Base-by-base conservation (phyloP, 2,329 filamentous ascomycete genomes). In the Aspergillus quadricinctus region DNA sequence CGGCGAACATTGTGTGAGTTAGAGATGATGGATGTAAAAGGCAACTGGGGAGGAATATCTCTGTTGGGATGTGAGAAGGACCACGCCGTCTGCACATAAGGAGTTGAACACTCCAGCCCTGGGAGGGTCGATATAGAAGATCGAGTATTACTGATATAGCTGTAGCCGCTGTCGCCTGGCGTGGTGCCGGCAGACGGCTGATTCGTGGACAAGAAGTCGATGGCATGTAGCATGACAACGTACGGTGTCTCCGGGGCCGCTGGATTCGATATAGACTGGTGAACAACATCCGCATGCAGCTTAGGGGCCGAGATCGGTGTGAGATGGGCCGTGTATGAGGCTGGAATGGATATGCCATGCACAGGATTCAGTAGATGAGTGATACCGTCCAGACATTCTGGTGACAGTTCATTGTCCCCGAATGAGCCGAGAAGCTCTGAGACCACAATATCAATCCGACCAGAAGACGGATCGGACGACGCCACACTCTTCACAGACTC, bases 371-470 rank as follows among this genome's bases (percentile, higher is more conserved):
- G 78, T 46, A 97, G 89, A 67, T 93, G 88, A 70, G 97, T 93
- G 50, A 97, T 92, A 48, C 94, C 94, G 71, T 99, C 94, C 10
- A 99, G 81, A 68, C 94, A 99, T 76, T 99, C 94, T 0, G 94
- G 94, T 0, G 91, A 96, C 9, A 99, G 84, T 75, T 99, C 94
- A 69, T 99, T 99, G 75, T 99, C 94, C 25, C 88, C 94, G 69
- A 97, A 99, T 1, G 92, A 97, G 40, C 75, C 94, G 0, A 99
- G 83, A 0, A 99, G 84, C 73, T 99, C 94, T 2, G 92, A 97
- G 28, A 99, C 86, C 3, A 99, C 78, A 54, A 99, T 96, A 72
- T 99, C 94, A 45, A 99, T 73, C 21, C 74, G 74, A 43, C 74
- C 73, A 43, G 65, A 50, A 41, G 61, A 50, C 54, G 59, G 45